phyloP scores from a whole-genome alignment of 192 early-diverging fungal genomes.

The Rhizoclosmatium globosum region DNA sequence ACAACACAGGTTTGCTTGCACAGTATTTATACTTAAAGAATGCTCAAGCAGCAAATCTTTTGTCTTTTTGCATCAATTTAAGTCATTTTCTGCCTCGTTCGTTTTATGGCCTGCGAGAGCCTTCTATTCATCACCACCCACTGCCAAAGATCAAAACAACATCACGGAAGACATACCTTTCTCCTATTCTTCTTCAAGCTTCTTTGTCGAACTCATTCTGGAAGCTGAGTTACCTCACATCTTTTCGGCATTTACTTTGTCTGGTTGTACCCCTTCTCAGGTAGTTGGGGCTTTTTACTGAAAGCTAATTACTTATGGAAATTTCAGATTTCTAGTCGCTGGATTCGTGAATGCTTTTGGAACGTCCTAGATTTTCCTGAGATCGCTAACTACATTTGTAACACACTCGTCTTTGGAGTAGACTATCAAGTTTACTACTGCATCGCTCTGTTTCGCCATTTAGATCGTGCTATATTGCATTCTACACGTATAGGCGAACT shows the following conservation, averaged over 20 bases:
- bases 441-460: constrained; percentile 52
- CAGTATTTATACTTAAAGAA: constrained; percentile 45
- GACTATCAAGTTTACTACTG: constrained; percentile 63
- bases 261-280: constrained; percentile 61
- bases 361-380: constrained; percentile 57
- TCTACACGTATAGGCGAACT: constrained; percentile 51
- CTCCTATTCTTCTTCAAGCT: constrained; percentile 48
- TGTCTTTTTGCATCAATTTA: constrained; percentile 28
- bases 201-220: constrained; percentile 53
- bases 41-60: constrained; percentile 27
- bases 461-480: constrained; percentile 37
- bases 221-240: constrained; percentile 52
- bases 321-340: constrained; percentile 50
- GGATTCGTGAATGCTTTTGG: constrained; percentile 61
- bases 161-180: constrained; percentile 36
- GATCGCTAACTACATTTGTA: constrained; percentile 45
- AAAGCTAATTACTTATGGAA: not conserved
- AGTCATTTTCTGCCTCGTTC: constrained; percentile 34
- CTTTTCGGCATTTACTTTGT: constrained; percentile 57
- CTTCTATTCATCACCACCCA: not conserved
- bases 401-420: constrained; percentile 40
- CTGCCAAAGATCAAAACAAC: not conserved
- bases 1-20: constrained; percentile 53
- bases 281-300: constrained; percentile 20
- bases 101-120: constrained; percentile 43